Conservation (phyloP, 352 stramenopile species). For the Thalassiosira tumida region DNA sequence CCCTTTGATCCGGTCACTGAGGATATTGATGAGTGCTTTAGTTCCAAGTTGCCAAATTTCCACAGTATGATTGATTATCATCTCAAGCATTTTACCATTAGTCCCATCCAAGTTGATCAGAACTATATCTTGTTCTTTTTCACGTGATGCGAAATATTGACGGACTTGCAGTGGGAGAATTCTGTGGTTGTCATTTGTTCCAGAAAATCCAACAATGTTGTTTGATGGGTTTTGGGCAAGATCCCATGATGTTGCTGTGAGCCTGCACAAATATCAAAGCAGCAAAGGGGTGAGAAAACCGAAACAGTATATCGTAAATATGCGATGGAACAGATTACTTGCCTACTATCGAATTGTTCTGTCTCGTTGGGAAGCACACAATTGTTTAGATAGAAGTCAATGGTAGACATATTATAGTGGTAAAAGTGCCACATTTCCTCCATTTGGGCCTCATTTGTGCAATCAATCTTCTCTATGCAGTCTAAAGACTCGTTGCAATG, state of each 20-base stretch:
- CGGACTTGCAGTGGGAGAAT: conserved; percentile 88
- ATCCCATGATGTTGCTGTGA: conserved; percentile 92
- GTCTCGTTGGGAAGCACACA: conserved; percentile 92
- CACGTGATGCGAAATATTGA: conserved; percentile 87
- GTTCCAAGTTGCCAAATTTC: conserved; percentile 35
- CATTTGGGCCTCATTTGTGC: conserved; percentile 91
- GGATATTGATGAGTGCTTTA: conserved; percentile 36
- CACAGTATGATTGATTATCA: conserved; percentile 84
- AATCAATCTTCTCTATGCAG: conserved; percentile 91
- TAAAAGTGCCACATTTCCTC: conserved; percentile 87
- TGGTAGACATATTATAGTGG: conserved; percentile 89
- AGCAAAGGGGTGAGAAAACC: conserved; percentile 17
- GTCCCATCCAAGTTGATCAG: conserved; percentile 87
- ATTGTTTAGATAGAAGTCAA: conserved; percentile 93
- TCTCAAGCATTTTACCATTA: conserved; percentile 93
- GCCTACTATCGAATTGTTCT: conserved; percentile 88
- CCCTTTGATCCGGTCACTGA: conserved; percentile 81
- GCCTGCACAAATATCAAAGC: conserved; percentile 73
- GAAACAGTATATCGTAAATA: not conserved
- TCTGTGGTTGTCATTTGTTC: conserved; percentile 93
- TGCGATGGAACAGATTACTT: conserved; percentile 4
- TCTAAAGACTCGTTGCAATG: conserved; percentile 78
- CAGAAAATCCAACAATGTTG: conserved; percentile 92
- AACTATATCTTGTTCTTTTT: conserved; percentile 71
- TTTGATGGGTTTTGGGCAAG: conserved; percentile 87